Evolutionary conservation across 1,284 basidiomycete genomes (phyloP).

Genomic region (Ustilago bromivora): DNA sequence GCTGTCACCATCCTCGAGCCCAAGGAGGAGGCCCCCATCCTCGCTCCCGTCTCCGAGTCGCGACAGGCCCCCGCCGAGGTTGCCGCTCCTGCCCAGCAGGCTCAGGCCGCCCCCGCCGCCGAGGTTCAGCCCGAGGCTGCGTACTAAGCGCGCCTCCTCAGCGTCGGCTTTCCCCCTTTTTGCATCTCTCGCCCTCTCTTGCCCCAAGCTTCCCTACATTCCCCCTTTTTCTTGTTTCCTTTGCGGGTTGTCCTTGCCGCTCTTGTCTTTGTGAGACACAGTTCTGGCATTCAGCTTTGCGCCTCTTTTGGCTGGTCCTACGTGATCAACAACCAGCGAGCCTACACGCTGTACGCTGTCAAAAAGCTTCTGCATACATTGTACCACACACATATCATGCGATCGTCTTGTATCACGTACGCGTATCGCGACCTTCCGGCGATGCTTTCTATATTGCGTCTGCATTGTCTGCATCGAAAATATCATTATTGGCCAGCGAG

Average conservation of each 20-base stretch:
- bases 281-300: not conserved
- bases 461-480: constrained; percentile 20
- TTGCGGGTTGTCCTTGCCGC: constrained; percentile 12
- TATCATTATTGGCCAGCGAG: constrained; percentile 36
- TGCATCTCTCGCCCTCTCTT: constrained; percentile 48
- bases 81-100: constrained; percentile 41
- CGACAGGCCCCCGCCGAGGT: constrained; percentile 58
- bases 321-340: constrained; percentile 22
- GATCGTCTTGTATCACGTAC: constrained; percentile 11
- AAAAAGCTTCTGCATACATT: constrained; percentile 16
- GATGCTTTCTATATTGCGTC: constrained; percentile 3
- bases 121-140: constrained; percentile 59
- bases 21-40: constrained; percentile 74
- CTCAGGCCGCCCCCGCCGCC: constrained; percentile 52
- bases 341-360: constrained; percentile 17
- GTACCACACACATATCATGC: constrained; percentile 12
- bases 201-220: constrained; percentile 43
- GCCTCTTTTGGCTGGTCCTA: constrained; percentile 20
- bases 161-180: constrained; percentile 25
- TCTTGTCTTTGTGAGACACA: not conserved
- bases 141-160: constrained; percentile 42
- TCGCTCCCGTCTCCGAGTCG: constrained; percentile 67
- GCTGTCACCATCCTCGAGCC: constrained; percentile 91
- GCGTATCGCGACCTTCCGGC: constrained; percentile 21
- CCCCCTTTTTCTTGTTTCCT: constrained; percentile 47